Conservation (phyloP, 2,329 filamentous ascomycete species). For the Penicillium rolfsii region DNA sequence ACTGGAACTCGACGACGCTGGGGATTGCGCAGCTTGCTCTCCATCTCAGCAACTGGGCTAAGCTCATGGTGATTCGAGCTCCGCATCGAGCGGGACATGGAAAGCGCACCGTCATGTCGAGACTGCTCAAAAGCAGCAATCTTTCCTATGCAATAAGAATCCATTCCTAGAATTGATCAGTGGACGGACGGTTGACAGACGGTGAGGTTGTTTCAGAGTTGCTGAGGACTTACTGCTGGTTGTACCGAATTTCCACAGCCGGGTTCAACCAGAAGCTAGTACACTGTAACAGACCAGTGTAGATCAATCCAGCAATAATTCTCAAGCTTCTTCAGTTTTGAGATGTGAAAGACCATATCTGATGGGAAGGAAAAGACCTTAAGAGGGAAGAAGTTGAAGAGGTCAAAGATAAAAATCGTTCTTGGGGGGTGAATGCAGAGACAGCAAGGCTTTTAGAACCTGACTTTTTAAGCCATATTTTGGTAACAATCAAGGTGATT, state of each 20-base stretch:
- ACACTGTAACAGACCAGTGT: background rate
- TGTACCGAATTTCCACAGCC: background rate
- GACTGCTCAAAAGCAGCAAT: conserved; percentile 25
- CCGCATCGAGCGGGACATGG: conserved; percentile 32
- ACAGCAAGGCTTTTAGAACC: background rate
- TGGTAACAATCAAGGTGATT: conserved; percentile 34
- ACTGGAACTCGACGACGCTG: conserved; percentile 58
- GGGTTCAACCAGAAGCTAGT: background rate
- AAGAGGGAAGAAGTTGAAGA: conserved; percentile 28
- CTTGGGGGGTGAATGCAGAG: conserved; percentile 31
- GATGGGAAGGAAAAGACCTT: conserved; percentile 25
- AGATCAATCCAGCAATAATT: background rate
- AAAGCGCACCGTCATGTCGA: conserved; percentile 29
- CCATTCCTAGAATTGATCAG: conserved; percentile 10
- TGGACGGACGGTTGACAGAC: background rate
- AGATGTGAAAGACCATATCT: conserved; percentile 28
- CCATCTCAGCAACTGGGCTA: conserved; percentile 34
- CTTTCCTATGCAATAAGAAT: conserved; percentile 24
- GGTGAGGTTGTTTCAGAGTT: background rate
- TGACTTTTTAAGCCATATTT: conserved; percentile 41
- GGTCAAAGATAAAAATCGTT: conserved; percentile 16
- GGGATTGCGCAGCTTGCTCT: conserved; percentile 43
- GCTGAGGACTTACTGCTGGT: background rate
- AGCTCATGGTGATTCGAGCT: conserved; percentile 33
- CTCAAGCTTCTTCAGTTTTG: conserved; percentile 9